Conservation (phyloP, 371 early-diverging fungal species). For the Rhizopus stolonifer region DNA sequence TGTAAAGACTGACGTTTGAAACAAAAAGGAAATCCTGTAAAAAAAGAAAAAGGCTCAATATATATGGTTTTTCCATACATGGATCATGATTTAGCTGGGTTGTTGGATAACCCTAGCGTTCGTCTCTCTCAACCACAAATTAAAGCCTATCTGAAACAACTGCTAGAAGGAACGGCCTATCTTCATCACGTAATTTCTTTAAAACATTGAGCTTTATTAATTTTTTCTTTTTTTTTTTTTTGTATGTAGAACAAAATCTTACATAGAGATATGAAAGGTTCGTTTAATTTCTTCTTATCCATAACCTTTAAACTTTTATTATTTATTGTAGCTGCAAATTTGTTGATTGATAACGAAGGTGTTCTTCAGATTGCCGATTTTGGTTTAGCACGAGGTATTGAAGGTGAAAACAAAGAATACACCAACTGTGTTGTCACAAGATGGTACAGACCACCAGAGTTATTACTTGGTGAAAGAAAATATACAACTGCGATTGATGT, state of each 20-base stretch:
- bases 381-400: constrained; percentile 82
- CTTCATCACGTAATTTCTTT: constrained; percentile 70
- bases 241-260: constrained; percentile 65
- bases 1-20: not conserved
- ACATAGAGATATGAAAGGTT: constrained; percentile 91
- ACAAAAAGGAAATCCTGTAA: constrained; percentile 27
- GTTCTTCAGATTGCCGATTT: constrained; percentile 89
- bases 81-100: constrained; percentile 91
- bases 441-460: constrained; percentile 98
- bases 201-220: no score
- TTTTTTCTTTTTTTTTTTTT: not conserved
- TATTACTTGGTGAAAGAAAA: constrained; percentile 82
- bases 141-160: constrained; percentile 79
- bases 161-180: constrained; percentile 84
- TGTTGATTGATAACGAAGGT: constrained; percentile 85
- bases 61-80: constrained; percentile 97
- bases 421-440: constrained; percentile 95
- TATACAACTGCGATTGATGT: constrained; percentile 95
- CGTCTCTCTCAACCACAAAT: constrained; percentile 69
- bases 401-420: constrained; percentile 64
- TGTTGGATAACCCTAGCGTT: constrained; percentile 75
- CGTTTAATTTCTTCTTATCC: no score
- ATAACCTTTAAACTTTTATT: not conserved
- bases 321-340: constrained; percentile 73
- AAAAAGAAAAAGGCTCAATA: constrained; percentile 54